Conservation (phyloP, 768 basidiomycete species). For the Cystobasidium onofrii region DNA sequence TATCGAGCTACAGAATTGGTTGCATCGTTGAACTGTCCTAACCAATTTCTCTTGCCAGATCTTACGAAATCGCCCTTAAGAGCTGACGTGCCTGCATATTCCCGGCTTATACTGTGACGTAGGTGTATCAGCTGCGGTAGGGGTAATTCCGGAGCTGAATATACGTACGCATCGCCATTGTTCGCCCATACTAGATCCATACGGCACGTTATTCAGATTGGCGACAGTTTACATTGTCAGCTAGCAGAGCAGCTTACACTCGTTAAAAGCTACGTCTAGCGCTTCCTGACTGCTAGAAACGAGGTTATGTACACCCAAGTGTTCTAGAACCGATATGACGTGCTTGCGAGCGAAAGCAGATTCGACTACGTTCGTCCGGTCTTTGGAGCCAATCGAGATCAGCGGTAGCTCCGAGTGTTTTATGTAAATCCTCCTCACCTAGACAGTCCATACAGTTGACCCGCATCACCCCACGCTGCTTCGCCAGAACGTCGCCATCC, state of each 20-base stretch:
- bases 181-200: conserved; percentile 71
- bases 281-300: conserved; percentile 57
- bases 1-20: conserved; percentile 82
- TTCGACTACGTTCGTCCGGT: conserved; percentile 41
- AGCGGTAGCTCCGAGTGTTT: no score
- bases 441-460: conserved; percentile 41
- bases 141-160: conserved; percentile 69
- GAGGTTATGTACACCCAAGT: conserved; percentile 54
- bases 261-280: conserved; percentile 68
- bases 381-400: neutral
- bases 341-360: conserved; percentile 85
- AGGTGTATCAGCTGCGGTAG: neutral
- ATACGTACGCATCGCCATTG: conserved; percentile 88
- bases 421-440: conserved; percentile 11
- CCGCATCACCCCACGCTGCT: conserved; percentile 36
- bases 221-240: conserved; percentile 47
- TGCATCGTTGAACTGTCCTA: conserved; percentile 80
- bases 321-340: conserved; percentile 50
- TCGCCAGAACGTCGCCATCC: conserved; percentile 18
- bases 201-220: conserved; percentile 33
- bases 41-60: conserved; percentile 89
- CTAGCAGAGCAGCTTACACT: conserved; percentile 41
- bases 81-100: conserved; percentile 79
- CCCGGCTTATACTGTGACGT: conserved; percentile 28
- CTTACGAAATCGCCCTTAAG: conserved; percentile 79